A percentile compares a stretch with the other conserved stretches of the same genome.
Conservation (phyloP, 768 basidiomycete genomes). For the Jaapia argillacea region DNA sequence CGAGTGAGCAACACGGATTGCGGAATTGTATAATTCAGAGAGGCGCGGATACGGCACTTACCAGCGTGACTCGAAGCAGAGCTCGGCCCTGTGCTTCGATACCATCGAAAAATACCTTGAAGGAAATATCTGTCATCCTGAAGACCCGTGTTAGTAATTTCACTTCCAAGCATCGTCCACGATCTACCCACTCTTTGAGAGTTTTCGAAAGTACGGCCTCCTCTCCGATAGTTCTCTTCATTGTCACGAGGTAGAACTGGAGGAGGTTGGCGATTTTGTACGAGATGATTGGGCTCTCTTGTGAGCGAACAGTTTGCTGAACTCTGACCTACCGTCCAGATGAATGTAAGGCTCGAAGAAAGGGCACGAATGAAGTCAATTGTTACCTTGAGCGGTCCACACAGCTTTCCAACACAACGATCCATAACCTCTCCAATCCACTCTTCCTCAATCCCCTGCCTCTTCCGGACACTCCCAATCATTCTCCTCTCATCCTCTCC, state of each 20-base stretch:
- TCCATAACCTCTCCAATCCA: constrained; percentile 80
- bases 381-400: constrained; percentile 77
- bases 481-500: constrained; percentile 33
- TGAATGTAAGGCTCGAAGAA: not conserved
- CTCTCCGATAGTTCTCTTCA: constrained; percentile 87
- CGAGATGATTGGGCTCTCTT: constrained; percentile 86
- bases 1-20: not conserved
- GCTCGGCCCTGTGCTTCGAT: constrained; percentile 78
- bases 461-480: constrained; percentile 61
- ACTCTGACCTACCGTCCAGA: constrained; percentile 54
- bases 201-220: constrained; percentile 68
- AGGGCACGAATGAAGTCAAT: not conserved
- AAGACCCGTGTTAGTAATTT: not conserved
- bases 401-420: constrained; percentile 70
- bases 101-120: constrained; percentile 80
- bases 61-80: constrained; percentile 41
- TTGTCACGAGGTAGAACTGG: constrained; percentile 89
- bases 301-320: constrained; percentile 87
- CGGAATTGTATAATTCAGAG: not conserved
- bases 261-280: constrained; percentile 94
- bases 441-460: constrained; percentile 57
- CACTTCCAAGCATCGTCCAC: not conserved
- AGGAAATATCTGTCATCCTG: constrained; percentile 75
- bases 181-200: constrained; percentile 58
- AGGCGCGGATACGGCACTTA: constrained; percentile 19